Conservation (phyloP, 345 rosid species). For the Eucalyptus camaldulensis region DNA sequence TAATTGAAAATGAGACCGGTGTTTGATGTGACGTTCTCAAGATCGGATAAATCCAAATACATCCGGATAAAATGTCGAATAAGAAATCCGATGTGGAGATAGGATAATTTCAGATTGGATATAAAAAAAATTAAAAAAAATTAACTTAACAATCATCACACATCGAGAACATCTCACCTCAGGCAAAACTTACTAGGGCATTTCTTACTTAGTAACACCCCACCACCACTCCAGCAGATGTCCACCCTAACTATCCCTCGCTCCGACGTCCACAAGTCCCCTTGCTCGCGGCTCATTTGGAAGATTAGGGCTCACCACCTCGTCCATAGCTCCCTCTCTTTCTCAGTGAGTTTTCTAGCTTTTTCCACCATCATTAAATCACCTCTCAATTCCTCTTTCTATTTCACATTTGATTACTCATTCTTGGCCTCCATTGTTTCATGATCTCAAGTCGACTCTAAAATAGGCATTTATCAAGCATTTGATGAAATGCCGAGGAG, state of each 20-base stretch:
- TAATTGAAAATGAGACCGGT: rapidly evolving
- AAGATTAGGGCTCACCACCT: not conserved
- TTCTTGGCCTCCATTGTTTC: not conserved
- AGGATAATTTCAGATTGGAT: no score
- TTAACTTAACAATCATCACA: not conserved
- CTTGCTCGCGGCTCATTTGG: not conserved
- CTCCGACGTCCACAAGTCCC: not conserved
- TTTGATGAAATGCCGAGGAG: not conserved
- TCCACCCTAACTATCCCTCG: not conserved
- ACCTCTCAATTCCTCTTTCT: no score
- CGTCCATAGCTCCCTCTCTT: not conserved
- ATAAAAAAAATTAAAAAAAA: no score
- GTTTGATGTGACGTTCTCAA: not conserved
- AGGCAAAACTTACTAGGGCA: not conserved
- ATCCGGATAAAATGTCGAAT: no score
- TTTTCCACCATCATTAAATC: no score
- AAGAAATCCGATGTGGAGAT: not conserved
- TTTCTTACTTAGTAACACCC: not conserved
- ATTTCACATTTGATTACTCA: not conserved
- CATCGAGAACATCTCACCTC: not conserved
- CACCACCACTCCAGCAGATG: not conserved
- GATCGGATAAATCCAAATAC: not conserved
- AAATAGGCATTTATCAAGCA: not conserved
- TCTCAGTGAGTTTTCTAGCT: no score
- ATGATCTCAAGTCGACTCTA: not conserved